phyloP scores from a whole-genome alignment of 495 filamentous ascomycete species.

The Extremus antarcticus region DNA sequence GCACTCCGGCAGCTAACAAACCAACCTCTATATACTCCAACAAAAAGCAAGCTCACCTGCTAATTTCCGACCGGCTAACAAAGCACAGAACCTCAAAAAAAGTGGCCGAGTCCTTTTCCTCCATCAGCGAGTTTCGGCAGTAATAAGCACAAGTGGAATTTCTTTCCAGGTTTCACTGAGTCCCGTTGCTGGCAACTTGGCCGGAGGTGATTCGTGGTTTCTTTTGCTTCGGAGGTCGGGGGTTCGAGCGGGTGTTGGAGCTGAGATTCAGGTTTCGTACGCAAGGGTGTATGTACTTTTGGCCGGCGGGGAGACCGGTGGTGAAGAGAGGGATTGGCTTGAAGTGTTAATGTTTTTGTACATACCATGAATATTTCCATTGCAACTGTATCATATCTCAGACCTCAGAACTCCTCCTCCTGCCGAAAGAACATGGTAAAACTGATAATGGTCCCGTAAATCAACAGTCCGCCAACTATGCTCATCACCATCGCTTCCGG shows the following conservation, averaged over 20 bases:
- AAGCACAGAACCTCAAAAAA: too few relatives aligned
- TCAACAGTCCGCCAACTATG: conserved; percentile 79
- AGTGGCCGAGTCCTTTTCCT: too few relatives aligned
- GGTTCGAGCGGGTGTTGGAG: not conserved
- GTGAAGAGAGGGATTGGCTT: not conserved
- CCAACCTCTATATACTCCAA: too few relatives aligned
- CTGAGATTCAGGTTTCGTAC: not conserved
- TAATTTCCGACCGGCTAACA: too few relatives aligned
- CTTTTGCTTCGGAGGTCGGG: not conserved
- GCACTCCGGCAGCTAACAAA: too few relatives aligned
- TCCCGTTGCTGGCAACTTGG: too few relatives aligned
- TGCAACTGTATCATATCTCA: not conserved
- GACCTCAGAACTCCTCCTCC: conserved; percentile 63
- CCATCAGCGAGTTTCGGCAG: too few relatives aligned
- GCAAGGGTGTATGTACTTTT: not conserved
- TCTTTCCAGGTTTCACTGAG: too few relatives aligned
- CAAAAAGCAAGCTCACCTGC: too few relatives aligned
- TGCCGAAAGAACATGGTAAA: conserved; percentile 98
- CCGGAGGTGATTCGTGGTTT: too few relatives aligned
- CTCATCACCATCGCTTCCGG: conserved; percentile 91
- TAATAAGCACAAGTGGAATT: too few relatives aligned
- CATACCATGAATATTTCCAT: not conserved
- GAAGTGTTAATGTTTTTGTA: not conserved
- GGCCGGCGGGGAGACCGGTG: too few relatives aligned
- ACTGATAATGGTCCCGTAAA: conserved; percentile 95